A percentile compares a stretch with the other conserved stretches of the same genome.
Conservation (phyloP, 2,329 filamentous ascomycete species). For the Penicillium hesseltinei region DNA sequence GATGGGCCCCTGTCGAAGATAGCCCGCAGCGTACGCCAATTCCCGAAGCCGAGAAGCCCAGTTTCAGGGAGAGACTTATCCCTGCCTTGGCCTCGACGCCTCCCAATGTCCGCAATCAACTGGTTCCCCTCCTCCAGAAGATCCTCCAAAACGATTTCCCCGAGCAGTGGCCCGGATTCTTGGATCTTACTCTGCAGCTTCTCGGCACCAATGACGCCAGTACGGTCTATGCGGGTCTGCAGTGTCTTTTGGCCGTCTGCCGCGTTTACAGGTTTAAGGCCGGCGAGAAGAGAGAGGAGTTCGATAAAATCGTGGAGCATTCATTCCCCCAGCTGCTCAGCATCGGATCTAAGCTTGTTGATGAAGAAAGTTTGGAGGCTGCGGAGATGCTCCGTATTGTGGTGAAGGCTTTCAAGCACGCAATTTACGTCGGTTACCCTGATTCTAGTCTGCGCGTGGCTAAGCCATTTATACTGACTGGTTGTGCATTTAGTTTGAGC, state of each 20-base stretch:
- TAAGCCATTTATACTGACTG: constrained; percentile 30
- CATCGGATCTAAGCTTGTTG: constrained; percentile 84
- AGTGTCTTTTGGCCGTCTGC: constrained; percentile 92
- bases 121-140: constrained; percentile 91
- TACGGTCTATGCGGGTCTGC: constrained; percentile 87
- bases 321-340: constrained; percentile 84
- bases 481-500: constrained; percentile 66
- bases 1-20: constrained; percentile 79
- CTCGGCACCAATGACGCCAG: constrained; percentile 81
- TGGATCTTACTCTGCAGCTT: constrained; percentile 87
- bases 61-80: constrained; percentile 82
- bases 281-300: constrained; percentile 74
- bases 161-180: constrained; percentile 87
- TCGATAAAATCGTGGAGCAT: constrained; percentile 89
- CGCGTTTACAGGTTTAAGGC: constrained; percentile 93
- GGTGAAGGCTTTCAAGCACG: constrained; percentile 96
- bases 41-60: constrained; percentile 82
- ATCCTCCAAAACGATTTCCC: constrained; percentile 96
- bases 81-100: constrained; percentile 81
- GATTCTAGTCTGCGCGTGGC: constrained; percentile 10
- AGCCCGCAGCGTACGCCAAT: constrained; percentile 71
- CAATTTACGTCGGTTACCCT: constrained; percentile 73
- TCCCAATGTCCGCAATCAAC: constrained; percentile 81
- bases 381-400: constrained; percentile 95
- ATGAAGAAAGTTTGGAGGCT: constrained; percentile 88